These are phyloP conservation scores for Brasenia schreberi DNA, from an alignment of 164 flowering plant species.

Conservation along the genomic window DNA sequence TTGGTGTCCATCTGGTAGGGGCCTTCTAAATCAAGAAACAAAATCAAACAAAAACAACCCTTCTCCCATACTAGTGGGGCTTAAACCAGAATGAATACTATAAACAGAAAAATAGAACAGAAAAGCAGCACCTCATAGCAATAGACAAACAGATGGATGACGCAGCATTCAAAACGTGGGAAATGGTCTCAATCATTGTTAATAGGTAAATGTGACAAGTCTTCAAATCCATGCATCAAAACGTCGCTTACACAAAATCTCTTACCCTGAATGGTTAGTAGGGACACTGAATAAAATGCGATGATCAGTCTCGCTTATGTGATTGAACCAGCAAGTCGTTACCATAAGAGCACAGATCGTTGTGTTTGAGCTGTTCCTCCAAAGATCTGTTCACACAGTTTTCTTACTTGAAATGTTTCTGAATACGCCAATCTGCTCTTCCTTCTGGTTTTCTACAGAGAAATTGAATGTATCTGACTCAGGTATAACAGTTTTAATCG, in stretches of 20 bases:
- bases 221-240: not conserved
- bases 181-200: not conserved
- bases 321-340: not conserved
- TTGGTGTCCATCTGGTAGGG: too few species aligned
- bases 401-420: not conserved
- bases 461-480: not conserved
- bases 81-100: too few species aligned
- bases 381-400: not conserved
- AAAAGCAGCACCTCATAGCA: not conserved
- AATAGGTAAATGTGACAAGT: not conserved
- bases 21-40: too few species aligned
- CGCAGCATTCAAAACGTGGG: not conserved
- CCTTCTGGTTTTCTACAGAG: not conserved
- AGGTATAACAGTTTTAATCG: not conserved
- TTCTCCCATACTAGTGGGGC: too few species aligned
- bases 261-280: not conserved
- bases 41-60: too few species aligned
- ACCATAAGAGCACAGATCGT: not conserved
- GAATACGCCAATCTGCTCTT: not conserved
- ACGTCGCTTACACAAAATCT: not conserved
- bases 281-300: not conserved
- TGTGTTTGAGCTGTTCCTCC: not conserved
- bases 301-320: not conserved
- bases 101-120: too few species aligned
- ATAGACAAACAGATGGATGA: not conserved